A percentile compares a stretch with the other conserved stretches of the same genome.
Evolutionary conservation across 2,329 filamentous ascomycete species (phyloP).

Genomic region (Albifimbria verrucaria): DNA sequence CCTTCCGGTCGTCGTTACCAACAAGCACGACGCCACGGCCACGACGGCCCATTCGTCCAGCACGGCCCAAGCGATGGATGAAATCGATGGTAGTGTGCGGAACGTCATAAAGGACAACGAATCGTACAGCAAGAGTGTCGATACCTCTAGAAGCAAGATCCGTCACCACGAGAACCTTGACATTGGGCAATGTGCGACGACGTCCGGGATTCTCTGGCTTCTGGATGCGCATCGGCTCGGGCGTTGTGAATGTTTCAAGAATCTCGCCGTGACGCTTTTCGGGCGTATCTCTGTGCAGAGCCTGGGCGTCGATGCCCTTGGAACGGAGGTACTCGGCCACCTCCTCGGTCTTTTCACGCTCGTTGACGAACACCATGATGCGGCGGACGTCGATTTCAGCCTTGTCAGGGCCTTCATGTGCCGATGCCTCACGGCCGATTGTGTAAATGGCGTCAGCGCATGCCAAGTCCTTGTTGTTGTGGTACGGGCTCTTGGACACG

Average conservation of each 20-base stretch:
- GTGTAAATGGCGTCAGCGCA: slow-evolving; percentile 95
- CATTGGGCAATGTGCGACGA: slow-evolving; percentile 62
- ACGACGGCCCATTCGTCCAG: slow-evolving; percentile 87
- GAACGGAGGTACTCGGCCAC: slow-evolving; percentile 73
- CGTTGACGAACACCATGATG: slow-evolving; percentile 94
- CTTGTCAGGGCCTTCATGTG: slow-evolving; percentile 53
- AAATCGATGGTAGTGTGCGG: slow-evolving; percentile 97
- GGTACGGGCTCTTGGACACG: slow-evolving; percentile 87
- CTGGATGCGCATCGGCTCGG: slow-evolving; percentile 35
- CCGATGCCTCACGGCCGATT: slow-evolving; percentile 72
- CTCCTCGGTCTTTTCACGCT: slow-evolving; percentile 82
- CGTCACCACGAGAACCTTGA: slow-evolving; percentile 90
- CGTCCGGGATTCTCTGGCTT: slow-evolving; percentile 26
- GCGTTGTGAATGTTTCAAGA: slow-evolving; percentile 68
- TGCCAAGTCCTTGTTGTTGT: slow-evolving; percentile 86
- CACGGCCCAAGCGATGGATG: slow-evolving; percentile 89
- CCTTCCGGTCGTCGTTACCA: slow-evolving; percentile 82
- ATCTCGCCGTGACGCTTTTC: slow-evolving; percentile 75
- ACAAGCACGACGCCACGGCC: slow-evolving; percentile 88
- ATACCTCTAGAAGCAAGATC: slow-evolving; percentile 91
- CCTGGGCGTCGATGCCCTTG: slow-evolving; percentile 86
- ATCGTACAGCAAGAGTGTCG: slow-evolving; percentile 85
- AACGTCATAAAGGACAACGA: slow-evolving; percentile 95
- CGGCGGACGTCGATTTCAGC: slow-evolving; percentile 68
- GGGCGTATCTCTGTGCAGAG: slow-evolving; percentile 79